Conservation (phyloP, 2,329 filamentous ascomycete species). For the Rugonectria rugulosa region DNA sequence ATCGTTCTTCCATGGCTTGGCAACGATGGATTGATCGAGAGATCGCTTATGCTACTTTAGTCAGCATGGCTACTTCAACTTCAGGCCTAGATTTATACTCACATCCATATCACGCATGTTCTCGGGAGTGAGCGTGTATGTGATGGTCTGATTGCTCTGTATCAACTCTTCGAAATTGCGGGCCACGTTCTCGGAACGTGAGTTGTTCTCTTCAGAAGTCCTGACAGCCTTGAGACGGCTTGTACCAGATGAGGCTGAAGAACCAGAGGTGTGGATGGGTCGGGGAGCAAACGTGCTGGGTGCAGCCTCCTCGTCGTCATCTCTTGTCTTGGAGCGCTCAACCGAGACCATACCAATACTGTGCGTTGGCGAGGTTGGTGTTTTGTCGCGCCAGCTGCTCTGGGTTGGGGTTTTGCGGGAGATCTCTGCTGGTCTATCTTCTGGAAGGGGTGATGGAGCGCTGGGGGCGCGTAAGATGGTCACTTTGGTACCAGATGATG, state of each 20-base stretch:
- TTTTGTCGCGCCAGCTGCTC: slow-evolving; percentile 33
- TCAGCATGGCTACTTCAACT: slow-evolving; percentile 21
- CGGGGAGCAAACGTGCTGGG: slow-evolving; percentile 39
- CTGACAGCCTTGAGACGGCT: slow-evolving; percentile 61
- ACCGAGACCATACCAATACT: slow-evolving; percentile 50
- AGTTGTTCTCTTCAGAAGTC: slow-evolving; percentile 64
- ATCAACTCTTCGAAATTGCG: slow-evolving; percentile 82
- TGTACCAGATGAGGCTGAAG: slow-evolving; percentile 58
- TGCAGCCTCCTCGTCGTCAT: slow-evolving; percentile 45
- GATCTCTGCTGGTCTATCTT: slow-evolving; percentile 46
- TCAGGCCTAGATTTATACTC: slow-evolving; percentile 42
- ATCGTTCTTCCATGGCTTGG: slow-evolving; percentile 56
- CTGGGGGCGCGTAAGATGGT: slow-evolving; percentile 44
- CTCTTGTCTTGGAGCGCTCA: slow-evolving; percentile 46
- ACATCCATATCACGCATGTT: slow-evolving; percentile 81
- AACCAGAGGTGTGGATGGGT: slow-evolving; percentile 57
- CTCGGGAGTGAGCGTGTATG: slow-evolving; percentile 82
- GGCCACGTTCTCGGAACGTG: slow-evolving; percentile 64
- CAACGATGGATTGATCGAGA: slow-evolving; percentile 51
- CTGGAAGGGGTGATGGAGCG: slow-evolving; percentile 39
- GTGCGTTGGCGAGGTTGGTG: slow-evolving; percentile 37
- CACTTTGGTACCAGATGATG: slow-evolving; percentile 44
- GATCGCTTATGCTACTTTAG: slow-evolving; percentile 49
- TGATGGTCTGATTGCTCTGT: slow-evolving; percentile 81
- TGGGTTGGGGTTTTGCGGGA: slow-evolving; percentile 41